Evolutionary conservation across 2,329 filamentous ascomycete genomes (phyloP), one percentile per base, ranked within the genome.

Genomic region (Intubia oerlemansii): DNA sequence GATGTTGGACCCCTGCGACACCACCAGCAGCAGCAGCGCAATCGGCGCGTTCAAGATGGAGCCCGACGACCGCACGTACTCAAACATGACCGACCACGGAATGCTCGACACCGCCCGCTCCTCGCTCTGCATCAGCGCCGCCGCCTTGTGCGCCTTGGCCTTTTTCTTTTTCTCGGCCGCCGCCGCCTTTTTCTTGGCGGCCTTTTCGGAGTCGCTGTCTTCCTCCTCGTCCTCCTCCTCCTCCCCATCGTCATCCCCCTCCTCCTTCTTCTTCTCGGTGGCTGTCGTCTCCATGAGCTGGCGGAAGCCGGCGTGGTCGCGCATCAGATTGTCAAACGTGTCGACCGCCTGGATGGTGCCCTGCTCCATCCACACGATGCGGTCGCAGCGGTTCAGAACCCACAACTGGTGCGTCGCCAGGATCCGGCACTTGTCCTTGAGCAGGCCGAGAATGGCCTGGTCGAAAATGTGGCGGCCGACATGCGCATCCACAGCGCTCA

Each of bases 331-430:
- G 19, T 79, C 69, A 41, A 85, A 95, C 0, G 84, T 93, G 39
- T 88, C 84, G 22, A 93, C 58, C 5, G 82, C 80, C 46, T 78
- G 68, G 31, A 95, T 77, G 30, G 62, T 68, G 25, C 88, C 88
- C 11, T 72, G 69, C 32, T 93, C 78, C 67, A 98, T 84, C 69
- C 82, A 84, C 27, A 95, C 70, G 38, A 95, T 85, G 19, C 85
- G 66, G 45, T 95, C 85, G 41, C 82, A 93, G 19, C 82, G 73
- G 44, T 66, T 82, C 5, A 95, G 63, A 5, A 95, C 84, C 57
- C 90, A 88, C 10, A 95, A 66, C 47, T 95, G 85, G 49, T 98
- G 88, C 0, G 88, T 98, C 1, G 85, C 88, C 18, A 98, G 59
- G 19, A 95, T 75, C 13, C 88, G 66, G 43, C 81, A 88, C 50